Base-by-base conservation (phyloP, 192 early-diverging fungal species). In the Martensiomyces pterosporus region DNA sequence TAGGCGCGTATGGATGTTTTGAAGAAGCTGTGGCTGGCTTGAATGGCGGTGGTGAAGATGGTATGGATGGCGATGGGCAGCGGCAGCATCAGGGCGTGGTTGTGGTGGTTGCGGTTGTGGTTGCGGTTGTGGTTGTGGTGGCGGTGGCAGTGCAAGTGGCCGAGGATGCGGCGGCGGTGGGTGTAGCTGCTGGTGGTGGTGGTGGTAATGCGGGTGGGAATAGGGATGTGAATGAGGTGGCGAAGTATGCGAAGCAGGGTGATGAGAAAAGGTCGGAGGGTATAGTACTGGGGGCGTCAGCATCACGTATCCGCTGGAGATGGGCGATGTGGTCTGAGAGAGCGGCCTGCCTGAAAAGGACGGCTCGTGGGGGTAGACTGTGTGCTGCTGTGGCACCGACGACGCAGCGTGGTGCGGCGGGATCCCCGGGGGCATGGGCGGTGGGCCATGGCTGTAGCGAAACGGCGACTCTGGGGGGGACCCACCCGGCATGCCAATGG, bases 381-480 rank as follows among this genome's bases (percentile, higher is more conserved):
- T 47, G 12, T 57, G 55, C 27, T 49, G 62, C 24, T 21, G 15
- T 1, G 63, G 50, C 49, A 57, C 8, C 2, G 49, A 48, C 21
- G 53, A 29, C 14, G 43, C 42, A 16, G 41, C 24, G 33, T 58
- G 42, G 23, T 37, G 44, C 13, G 44, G 42, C 13, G 57, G 56
- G 18, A 71, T 63, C 14, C 59, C 60, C 1, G 67, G 60, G 39
- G 67, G 67, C 19, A 61, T 57, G 3, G 68, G 61, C 6, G 67
- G 67, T 24, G 60, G 61, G 13, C 56, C 61, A 38, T 72, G 68
- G 2, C 60, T 49, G 24, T 72, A 72, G 37, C 60, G 57, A 35
- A 72, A 72, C 24, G 68, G 61, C 21, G 61, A 64, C 41, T 72
- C 68, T 4, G 68, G 61, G 9, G 61, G 68, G 35, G 68, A 64